These are phyloP conservation scores for Westerdykella aurantiaca DNA, from an alignment of 2,329 filamentous ascomycete genomes.

Conservation along the genomic window DNA sequence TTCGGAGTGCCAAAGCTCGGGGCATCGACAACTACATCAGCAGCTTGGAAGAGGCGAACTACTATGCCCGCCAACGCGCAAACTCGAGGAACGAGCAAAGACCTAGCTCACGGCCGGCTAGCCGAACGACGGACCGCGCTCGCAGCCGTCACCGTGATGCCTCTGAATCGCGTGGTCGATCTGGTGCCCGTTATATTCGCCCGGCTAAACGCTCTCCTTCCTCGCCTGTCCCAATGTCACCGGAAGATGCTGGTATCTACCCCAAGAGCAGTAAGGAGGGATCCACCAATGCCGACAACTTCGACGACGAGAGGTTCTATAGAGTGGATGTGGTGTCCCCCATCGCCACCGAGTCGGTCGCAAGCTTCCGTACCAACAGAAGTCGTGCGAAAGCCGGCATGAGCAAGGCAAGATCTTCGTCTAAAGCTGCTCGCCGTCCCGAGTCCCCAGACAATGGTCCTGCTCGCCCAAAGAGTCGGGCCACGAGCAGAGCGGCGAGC, in stretches of 20 bases:
- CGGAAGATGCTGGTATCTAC: slow-evolving; percentile 59
- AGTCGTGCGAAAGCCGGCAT: slow-evolving; percentile 29
- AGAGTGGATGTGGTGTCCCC: slow-evolving; percentile 36
- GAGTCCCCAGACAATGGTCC: slow-evolving; percentile 31
- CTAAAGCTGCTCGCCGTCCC: slow-evolving; percentile 27
- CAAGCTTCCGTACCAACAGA: slow-evolving; percentile 30
- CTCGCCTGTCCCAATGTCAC: slow-evolving; percentile 90
- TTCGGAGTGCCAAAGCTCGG: slow-evolving; percentile 54
- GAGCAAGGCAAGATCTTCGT: slow-evolving; percentile 34
- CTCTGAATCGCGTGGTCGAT: slow-evolving; percentile 67
- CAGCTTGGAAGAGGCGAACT: slow-evolving; percentile 72
- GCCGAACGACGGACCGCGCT: slow-evolving; percentile 42
- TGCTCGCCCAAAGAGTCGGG: slow-evolving; percentile 23
- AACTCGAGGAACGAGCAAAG: slow-evolving; percentile 32
- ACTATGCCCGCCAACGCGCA: slow-evolving; percentile 43
- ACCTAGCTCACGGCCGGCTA: slow-evolving; percentile 27
- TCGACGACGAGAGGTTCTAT: slow-evolving; percentile 46
- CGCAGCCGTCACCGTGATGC: slow-evolving; percentile 49
- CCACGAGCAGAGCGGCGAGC: slow-evolving; percentile 30
- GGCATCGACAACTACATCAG: slow-evolving; percentile 80
- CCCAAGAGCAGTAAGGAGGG: slow-evolving; percentile 43
- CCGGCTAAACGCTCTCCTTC: slow-evolving; percentile 81
- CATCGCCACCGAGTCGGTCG: slow-evolving; percentile 33
- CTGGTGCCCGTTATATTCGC: slow-evolving; percentile 61
- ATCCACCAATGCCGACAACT: slow-evolving; percentile 41